Evolutionary conservation across 306 rosid genomes (phyloP).

Genomic region (Lathyrus sativus): DNA sequence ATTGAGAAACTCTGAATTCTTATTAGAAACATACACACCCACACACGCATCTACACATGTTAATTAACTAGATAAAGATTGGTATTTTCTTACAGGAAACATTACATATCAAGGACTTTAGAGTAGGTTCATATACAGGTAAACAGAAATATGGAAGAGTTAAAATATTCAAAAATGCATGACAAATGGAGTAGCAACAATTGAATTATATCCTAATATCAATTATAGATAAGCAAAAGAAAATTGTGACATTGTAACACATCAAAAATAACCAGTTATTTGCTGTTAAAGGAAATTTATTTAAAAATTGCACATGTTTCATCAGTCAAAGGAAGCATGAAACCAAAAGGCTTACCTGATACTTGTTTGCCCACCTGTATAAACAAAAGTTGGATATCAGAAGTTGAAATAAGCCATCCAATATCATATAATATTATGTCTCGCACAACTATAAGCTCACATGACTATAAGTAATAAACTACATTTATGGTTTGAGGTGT

Average conservation of each 20-base stretch:
- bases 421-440: slow-evolving; percentile 2
- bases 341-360: slow-evolving; percentile 68
- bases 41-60: neutral
- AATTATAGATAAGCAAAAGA: slow-evolving; percentile 1
- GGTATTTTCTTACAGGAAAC: neutral
- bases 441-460: slow-evolving; percentile 24
- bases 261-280: slow-evolving; percentile 7
- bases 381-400: slow-evolving; percentile 47
- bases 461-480: slow-evolving; percentile 25
- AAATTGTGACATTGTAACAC: neutral
- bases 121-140: neutral
- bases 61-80: neutral
- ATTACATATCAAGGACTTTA: neutral
- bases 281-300: slow-evolving; percentile 5
- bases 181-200: neutral
- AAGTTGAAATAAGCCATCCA: slow-evolving; percentile 18
- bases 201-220: slow-evolving; percentile 5
- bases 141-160: slow-evolving; percentile 10
- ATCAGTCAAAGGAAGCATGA: slow-evolving; percentile 33
- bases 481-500: neutral
- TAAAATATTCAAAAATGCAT: slow-evolving; percentile 18
- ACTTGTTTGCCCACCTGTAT: slow-evolving; percentile 98
- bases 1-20: too few species aligned
- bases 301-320: slow-evolving; percentile 12
- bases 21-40: neutral